These are phyloP conservation scores for Datisca glomerata DNA, from an alignment of 306 rosid species.

Conservation along the genomic window DNA sequence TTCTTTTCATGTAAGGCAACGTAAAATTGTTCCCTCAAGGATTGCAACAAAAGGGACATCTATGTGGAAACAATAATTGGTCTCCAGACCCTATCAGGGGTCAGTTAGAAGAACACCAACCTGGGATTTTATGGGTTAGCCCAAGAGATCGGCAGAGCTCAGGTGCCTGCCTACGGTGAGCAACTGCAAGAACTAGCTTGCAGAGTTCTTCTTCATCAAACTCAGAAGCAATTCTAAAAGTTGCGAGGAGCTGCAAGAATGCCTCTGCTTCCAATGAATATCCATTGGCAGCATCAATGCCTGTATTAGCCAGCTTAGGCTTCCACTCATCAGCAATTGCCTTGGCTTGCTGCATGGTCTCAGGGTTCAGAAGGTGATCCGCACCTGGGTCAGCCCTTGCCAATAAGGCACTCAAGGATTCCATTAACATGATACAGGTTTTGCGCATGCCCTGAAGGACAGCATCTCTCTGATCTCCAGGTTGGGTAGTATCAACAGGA, in stretches of 20 bases:
- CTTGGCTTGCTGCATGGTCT: slow-evolving; percentile 85
- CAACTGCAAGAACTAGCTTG: slow-evolving; percentile 75
- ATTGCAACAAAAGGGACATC: slow-evolving; percentile 26
- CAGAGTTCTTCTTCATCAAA: slow-evolving; percentile 85
- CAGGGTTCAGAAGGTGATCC: slow-evolving; percentile 62
- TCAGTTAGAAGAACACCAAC: slow-evolving; percentile 69
- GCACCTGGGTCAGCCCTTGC: slow-evolving; percentile 67
- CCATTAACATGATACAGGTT: slow-evolving; percentile 48
- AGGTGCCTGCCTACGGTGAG: slow-evolving; percentile 70
- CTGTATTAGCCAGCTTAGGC: slow-evolving; percentile 57
- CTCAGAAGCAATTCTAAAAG: slow-evolving; percentile 77
- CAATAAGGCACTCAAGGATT: slow-evolving; percentile 57
- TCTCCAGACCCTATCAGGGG: slow-evolving; percentile 50
- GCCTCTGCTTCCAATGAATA: slow-evolving; percentile 84
- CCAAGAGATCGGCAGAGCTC: slow-evolving; percentile 89
- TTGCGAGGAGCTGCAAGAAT: slow-evolving; percentile 67
- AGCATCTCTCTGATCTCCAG: slow-evolving; percentile 39
- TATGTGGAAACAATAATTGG: slow-evolving; percentile 34
- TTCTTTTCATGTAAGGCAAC: slow-evolving; percentile 11
- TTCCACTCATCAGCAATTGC: slow-evolving; percentile 87
- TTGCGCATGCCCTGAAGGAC: slow-evolving; percentile 67
- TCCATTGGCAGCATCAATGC: slow-evolving; percentile 80
- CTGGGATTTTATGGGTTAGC: slow-evolving; percentile 78
- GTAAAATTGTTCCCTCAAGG: slow-evolving; percentile 15
- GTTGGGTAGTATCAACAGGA: slow-evolving; percentile 40